Evolutionary conservation across 192 early-diverging fungal species (phyloP), one percentile per base, ranked within the genome.

Genomic region (Podila clonocystis): DNA sequence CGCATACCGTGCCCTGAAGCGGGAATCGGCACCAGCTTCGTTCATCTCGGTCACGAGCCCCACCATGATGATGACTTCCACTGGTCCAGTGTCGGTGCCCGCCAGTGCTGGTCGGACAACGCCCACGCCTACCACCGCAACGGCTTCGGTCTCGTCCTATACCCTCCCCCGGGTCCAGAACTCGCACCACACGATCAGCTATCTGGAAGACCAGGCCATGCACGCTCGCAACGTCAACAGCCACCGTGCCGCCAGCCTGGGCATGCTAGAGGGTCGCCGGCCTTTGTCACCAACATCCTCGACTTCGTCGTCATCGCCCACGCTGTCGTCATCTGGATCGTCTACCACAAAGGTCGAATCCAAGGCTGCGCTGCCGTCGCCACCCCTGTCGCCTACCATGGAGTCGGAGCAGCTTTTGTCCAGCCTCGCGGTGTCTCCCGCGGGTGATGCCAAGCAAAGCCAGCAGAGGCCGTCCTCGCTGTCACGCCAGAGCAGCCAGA

Each of bases 191-290:
- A 62, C 58, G 58, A 33, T 70, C 30, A 50, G 68, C 11, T 62
- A 60, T 49, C 12, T 73, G 55, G 71, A 65, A 28, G 41, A 33
- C 26, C 50, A 73, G 50, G 63, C 50, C 41, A 30, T 55, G 26
- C 62, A 73, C 12, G 49, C 24, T 3, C 62, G 52, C 61, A 71
- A 24, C 28, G 22, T 65, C 22, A 29, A 29, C 22, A 52, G 30
- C 30, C 31, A 62, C n/a, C 60, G n/a, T 50, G 2, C 29, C 28
- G 9, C 20, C 26, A 28, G 26, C 61, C 30, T 45, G 30, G n/a
- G 19, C 29, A 2, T 38, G 22, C 36, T 26, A 7, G 55, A 31
- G 58, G 20, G 31, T 8, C 9, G 49, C 31, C 12, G 26, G 26
- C 8, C 52, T 24, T 22, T 26, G 19, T 24, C 24, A 17, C n/a